Percentiles rank a stretch among this genome's conserved stretches.
Evolutionary conservation across 2,329 filamentous ascomycete genomes (phyloP).

Genomic region (Diaporthe australafricana): DNA sequence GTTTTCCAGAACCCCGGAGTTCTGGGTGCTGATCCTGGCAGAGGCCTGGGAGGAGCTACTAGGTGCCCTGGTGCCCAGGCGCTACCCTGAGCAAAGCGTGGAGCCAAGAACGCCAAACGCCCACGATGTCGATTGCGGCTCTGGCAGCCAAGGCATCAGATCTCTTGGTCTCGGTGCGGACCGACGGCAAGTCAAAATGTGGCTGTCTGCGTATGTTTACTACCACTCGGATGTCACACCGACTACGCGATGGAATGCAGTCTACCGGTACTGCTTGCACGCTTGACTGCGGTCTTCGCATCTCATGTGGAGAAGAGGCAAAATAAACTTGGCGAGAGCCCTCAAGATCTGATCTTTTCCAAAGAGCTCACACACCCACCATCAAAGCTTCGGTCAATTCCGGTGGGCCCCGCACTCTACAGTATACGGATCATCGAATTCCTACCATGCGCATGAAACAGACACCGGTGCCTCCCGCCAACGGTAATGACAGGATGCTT

Average conservation of each 20-base stretch:
- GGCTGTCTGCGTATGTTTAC: neutral
- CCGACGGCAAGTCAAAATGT: constrained; percentile 1
- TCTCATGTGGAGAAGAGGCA: constrained; percentile 5
- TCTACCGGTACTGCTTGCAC: no score
- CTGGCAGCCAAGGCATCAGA: constrained; percentile 14
- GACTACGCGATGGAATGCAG: no score
- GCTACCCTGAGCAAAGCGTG: neutral
- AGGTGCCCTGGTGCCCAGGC: neutral
- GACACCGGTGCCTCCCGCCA: neutral
- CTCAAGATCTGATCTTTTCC: constrained; percentile 1
- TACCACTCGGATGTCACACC: neutral
- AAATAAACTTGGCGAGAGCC: constrained; percentile 18
- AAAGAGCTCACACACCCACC: neutral
- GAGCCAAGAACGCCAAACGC: no score
- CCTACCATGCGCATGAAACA: neutral
- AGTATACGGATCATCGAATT: no score
- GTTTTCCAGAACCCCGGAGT: constrained; percentile 9
- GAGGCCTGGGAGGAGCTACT: no score
- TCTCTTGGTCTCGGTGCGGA: constrained; percentile 22
- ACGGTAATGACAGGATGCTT: neutral
- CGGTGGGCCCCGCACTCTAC: constrained; percentile 14
- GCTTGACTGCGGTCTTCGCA: no score
- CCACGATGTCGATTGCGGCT: neutral
- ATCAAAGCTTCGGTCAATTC: constrained; percentile 13
- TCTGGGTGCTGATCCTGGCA: neutral